Evolutionary conservation across 495 filamentous ascomycete species (phyloP).

Genomic region (Annulohypoxylon nitens): DNA sequence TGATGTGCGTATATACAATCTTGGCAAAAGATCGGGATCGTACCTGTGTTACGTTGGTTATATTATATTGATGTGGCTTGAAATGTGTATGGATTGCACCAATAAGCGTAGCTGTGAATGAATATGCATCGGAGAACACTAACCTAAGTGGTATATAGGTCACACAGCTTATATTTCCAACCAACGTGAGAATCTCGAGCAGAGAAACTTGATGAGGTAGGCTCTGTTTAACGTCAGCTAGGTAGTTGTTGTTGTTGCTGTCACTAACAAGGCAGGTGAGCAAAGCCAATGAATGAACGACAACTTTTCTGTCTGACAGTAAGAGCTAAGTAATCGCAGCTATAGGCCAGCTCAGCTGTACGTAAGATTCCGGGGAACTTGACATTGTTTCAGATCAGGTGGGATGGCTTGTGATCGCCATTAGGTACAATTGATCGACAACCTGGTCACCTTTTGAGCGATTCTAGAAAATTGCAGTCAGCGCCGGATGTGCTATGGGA

Average conservation of each 20-base stretch:
- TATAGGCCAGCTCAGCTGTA: constrained; percentile 10
- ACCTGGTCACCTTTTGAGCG: constrained; percentile 14
- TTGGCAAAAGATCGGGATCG: constrained; percentile 12
- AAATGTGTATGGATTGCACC: constrained; percentile 8
- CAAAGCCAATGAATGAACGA: neutral
- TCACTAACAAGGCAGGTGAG: constrained; percentile 7
- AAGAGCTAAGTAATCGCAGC: constrained; percentile 4
- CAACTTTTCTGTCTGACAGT: constrained; percentile 22
- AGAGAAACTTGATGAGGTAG: neutral
- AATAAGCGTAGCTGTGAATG: neutral
- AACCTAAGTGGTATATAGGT: neutral
- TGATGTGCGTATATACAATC: neutral
- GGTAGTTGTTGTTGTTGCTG: neutral
- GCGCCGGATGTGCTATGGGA: constrained; percentile 16
- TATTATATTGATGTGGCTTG: constrained; percentile 17
- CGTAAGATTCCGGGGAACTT: constrained; percentile 30
- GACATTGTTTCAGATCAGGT: constrained; percentile 35
- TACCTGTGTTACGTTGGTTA: constrained; percentile 1
- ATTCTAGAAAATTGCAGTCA: constrained; percentile 40
- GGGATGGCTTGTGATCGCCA: constrained; percentile 25
- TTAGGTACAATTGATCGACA: constrained; percentile 29
- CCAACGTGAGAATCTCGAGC: neutral
- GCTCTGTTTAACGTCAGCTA: constrained; percentile 4
- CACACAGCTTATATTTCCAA: constrained; percentile 15
- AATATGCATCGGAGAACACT: constrained; percentile 16